Conservation (phyloP, 192 early-diverging fungal genomes). For the Podila minutissima region DNA sequence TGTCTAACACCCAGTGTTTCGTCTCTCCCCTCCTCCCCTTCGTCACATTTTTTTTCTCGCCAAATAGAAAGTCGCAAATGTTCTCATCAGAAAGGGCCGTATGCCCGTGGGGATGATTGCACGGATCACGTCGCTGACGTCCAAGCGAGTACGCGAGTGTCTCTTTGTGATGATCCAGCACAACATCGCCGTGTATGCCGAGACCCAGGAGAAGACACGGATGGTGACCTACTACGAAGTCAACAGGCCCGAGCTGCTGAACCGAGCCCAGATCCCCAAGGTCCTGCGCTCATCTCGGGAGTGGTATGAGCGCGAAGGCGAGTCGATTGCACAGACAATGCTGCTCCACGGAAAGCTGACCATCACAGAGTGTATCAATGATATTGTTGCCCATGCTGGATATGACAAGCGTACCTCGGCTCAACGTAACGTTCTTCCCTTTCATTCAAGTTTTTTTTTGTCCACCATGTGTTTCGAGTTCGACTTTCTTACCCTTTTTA, state of each 20-base stretch:
- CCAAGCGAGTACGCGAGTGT: conserved; percentile 71
- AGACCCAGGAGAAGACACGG: conserved; percentile 65
- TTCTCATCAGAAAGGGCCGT: conserved; percentile 74
- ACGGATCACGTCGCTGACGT: conserved; percentile 56
- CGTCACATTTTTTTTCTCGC: not conserved
- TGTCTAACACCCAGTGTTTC: too few species aligned
- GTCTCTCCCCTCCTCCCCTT: not conserved
- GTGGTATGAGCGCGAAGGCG: conserved; percentile 67
- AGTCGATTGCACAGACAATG: conserved; percentile 26
- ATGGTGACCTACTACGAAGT: conserved; percentile 76
- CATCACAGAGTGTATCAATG: conserved; percentile 51
- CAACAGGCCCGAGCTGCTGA: conserved; percentile 62
- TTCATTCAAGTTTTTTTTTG: too few species aligned
- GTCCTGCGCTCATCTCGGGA: conserved; percentile 64
- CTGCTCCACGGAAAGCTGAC: conserved; percentile 56
- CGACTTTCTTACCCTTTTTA: not conserved
- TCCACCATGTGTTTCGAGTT: not conserved
- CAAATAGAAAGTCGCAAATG: conserved; percentile 66
- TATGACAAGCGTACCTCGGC: conserved; percentile 20
- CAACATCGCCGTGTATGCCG: conserved; percentile 76
- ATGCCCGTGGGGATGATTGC: conserved; percentile 64
- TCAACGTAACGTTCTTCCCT: conserved; percentile 12
- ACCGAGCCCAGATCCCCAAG: conserved; percentile 65
- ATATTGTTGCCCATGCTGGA: conserved; percentile 31
- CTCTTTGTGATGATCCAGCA: conserved; percentile 92